phyloP scores from a whole-genome alignment of 495 filamentous ascomycete genomes.

The Pyrenula aspistea region DNA sequence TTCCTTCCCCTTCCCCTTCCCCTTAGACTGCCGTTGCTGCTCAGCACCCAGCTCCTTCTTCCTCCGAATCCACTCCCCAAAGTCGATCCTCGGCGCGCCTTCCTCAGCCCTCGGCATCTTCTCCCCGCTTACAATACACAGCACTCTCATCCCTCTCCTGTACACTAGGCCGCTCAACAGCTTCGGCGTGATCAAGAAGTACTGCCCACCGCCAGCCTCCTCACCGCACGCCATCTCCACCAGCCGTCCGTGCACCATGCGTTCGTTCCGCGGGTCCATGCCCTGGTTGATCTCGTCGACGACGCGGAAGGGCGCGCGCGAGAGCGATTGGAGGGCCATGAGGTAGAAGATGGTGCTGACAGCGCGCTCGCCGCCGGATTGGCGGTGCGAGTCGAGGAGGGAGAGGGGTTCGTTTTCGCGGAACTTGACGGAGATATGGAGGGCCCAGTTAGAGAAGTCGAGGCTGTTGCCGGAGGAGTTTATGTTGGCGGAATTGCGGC shows the following conservation, averaged over 20 bases:
- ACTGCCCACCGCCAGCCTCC: conserved; percentile 36
- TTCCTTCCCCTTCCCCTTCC: not conserved
- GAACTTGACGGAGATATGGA: conserved; percentile 91
- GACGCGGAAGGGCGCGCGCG: conserved; percentile 93
- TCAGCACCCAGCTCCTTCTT: conserved; percentile 2
- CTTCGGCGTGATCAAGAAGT: conserved; percentile 99
- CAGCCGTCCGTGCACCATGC: conserved; percentile 94
- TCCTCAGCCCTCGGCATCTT: conserved; percentile 53
- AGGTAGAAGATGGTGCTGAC: conserved; percentile 99
- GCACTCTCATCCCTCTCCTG: conserved; percentile 78
- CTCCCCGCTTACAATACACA: conserved; percentile 89
- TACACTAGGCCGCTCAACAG: conserved; percentile 75
- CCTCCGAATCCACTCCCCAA: conserved; percentile 11
- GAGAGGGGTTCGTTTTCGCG: conserved; percentile 76
- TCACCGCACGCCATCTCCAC: conserved; percentile 73
- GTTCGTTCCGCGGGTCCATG: conserved; percentile 97
- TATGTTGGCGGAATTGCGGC: not conserved
- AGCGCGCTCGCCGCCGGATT: conserved; percentile 91
- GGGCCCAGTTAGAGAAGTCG: conserved; percentile 83
- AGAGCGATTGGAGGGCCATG: conserved; percentile 92
- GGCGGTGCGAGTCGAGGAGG: conserved; percentile 76
- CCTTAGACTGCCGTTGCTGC: not conserved
- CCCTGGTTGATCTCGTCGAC: conserved; percentile 99
- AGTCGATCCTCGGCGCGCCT: conserved; percentile 7
- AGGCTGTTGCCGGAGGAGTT: conserved; percentile 43